These are phyloP conservation scores for Camptophora hylomeconis DNA, from an alignment of 2,329 filamentous ascomycete genomes.

Conservation along the genomic window DNA sequence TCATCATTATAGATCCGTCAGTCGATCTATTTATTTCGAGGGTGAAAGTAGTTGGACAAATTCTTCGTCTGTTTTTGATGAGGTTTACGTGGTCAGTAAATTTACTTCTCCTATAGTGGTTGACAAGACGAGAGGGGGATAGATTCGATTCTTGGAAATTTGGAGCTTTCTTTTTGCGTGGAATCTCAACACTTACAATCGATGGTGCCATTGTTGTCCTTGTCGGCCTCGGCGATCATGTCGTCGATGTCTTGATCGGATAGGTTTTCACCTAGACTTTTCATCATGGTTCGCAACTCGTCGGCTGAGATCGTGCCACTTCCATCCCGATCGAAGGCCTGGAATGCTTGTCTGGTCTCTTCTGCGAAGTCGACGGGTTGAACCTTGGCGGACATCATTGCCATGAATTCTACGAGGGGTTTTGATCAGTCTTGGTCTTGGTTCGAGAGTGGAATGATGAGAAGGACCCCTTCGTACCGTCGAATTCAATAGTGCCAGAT, in stretches of 20 bases:
- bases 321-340: slow-evolving; percentile 49
- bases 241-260: slow-evolving; percentile 52
- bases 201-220: slow-evolving; percentile 51
- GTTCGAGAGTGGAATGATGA: too few relatives aligned
- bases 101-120: too few relatives aligned
- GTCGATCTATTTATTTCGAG: slow-evolving; percentile 10
- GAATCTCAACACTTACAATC: slow-evolving; percentile 38
- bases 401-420: slow-evolving; percentile 42
- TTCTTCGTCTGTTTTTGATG: slow-evolving; percentile 14
- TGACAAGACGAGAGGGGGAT: background rate
- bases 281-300: slow-evolving; percentile 51
- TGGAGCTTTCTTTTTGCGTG: background rate
- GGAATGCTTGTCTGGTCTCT: slow-evolving; percentile 53
- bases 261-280: slow-evolving; percentile 50
- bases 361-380: slow-evolving; percentile 50
- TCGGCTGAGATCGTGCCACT: slow-evolving; percentile 52
- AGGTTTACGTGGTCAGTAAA: too few relatives aligned
- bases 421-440: too few relatives aligned
- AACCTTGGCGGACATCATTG: slow-evolving; percentile 53
- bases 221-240: slow-evolving; percentile 53
- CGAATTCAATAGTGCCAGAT: slow-evolving; percentile 53
- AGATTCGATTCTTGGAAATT: background rate
- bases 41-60: slow-evolving; percentile 17
- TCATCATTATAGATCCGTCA: too few relatives aligned
- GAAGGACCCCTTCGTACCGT: too few relatives aligned